Evolutionary conservation across 2,329 filamentous ascomycete genomes (phyloP).

Genomic region (Epichloe sylvatica): DNA sequence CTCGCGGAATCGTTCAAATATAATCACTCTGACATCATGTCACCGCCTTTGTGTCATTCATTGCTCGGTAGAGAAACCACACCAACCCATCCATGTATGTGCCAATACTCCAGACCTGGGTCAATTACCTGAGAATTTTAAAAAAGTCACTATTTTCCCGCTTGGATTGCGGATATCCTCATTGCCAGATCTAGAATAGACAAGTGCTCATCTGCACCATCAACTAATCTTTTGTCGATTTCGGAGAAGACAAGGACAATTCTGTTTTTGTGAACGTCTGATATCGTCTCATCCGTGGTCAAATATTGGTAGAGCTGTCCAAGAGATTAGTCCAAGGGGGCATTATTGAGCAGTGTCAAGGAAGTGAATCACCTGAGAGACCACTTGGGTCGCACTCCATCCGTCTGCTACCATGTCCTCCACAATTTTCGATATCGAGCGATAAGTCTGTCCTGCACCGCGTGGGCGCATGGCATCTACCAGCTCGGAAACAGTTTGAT

Average conservation of each 20-base stretch:
- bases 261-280: slow-evolving; percentile 76
- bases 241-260: slow-evolving; percentile 86
- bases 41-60: not conserved
- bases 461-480: slow-evolving; percentile 63
- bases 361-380: slow-evolving; percentile 50
- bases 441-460: slow-evolving; percentile 51
- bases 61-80: not conserved
- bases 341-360: not conserved
- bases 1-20: not conserved
- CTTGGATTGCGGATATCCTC: slow-evolving; percentile 63
- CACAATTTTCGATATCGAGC: slow-evolving; percentile 61
- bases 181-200: slow-evolving; percentile 76
- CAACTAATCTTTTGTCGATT: slow-evolving; percentile 82
- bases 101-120: not conserved
- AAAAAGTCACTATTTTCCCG: slow-evolving; percentile 21
- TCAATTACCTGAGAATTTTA: not conserved
- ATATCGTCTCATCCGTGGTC: slow-evolving; percentile 70
- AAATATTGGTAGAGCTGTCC: slow-evolving; percentile 64
- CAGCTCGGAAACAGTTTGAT: slow-evolving; percentile 54
- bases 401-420: slow-evolving; percentile 90
- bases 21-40: not conserved
- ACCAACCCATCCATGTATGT: not conserved
- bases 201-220: slow-evolving; percentile 90
- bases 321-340: slow-evolving; percentile 6
- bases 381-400: slow-evolving; percentile 85